Evolutionary conservation across 306 rosid genomes (phyloP), one percentile per base, ranked within the genome.

Genomic region (Prunus dulcis): DNA sequence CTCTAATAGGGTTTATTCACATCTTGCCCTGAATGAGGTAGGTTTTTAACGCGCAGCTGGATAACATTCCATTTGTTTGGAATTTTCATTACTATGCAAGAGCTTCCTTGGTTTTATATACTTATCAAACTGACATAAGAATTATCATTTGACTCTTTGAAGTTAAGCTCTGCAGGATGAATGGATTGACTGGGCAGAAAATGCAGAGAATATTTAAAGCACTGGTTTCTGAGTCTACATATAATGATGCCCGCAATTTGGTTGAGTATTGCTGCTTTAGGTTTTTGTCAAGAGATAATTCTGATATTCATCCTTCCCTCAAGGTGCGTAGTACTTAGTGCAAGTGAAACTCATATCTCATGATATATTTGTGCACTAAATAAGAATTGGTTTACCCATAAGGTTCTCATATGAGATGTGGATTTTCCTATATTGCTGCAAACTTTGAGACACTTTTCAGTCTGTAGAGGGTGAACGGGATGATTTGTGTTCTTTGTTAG

Each of bases 211-310:
- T 95, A 83, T 95, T 90, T 81, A 82, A 85, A 87, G 93, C 96
- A 18, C 97, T 95, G 49, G 97, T 90, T 74, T 84, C 96, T 53
- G 88, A 88, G 82, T 82, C 97, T 71, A 85, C 86, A 66, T 81
- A 76, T 66, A 85, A 75, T 20, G 83, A 89, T 88, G 97, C 92
- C 57, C 98, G 98, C 49, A 85, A 88, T 88, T 86, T 92, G 87
- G 91, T 95, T 32, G 98, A 95, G 67, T 95, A 95, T 83, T 92
- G 98, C 96, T 92, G 97, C 95, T 92, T 95, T 83, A 90, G 98
- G 79, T 95, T 87, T 85, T 83, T 95, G 89, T 95, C 98, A 69
- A 89, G 97, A 83, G 93, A 95, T 68, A 80, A 72, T 83, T 89
- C 98, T 73, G 87, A 79, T 81, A 23, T 92, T 83, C 98, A 90